Conservation (phyloP, 345 rosid species). For the Xanthoceras sorbifolium region DNA sequence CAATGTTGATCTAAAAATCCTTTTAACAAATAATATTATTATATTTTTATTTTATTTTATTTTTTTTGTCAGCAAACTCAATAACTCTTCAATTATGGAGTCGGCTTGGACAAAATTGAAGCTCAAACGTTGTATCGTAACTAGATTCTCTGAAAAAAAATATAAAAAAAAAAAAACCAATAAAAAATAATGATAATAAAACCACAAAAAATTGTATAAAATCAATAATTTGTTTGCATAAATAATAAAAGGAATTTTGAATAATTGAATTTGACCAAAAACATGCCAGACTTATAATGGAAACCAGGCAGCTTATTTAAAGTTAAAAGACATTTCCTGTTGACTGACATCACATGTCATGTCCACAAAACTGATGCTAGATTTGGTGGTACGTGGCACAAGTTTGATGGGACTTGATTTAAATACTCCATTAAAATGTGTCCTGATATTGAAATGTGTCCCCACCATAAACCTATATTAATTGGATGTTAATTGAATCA, state of each 20-base stretch:
- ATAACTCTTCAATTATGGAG: background rate
- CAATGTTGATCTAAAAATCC: too few species aligned
- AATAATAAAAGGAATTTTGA: background rate
- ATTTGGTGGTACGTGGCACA: slow-evolving; percentile 11
- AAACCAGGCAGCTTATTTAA: background rate
- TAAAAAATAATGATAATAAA: background rate
- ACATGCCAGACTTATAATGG: background rate
- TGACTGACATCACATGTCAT: slow-evolving; percentile 14
- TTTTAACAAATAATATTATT: too few species aligned
- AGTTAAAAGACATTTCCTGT: background rate
- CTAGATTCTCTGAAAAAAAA: background rate
- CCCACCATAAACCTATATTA: background rate
- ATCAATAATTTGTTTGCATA: background rate
- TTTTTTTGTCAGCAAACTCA: background rate
- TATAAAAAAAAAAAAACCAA: background rate
- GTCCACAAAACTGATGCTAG: background rate
- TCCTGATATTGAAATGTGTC: background rate
- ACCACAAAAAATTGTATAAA: background rate
- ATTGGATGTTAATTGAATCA: background rate
- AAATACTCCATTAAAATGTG: background rate
- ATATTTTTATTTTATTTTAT: background rate
- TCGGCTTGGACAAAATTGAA: background rate
- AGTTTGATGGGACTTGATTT: background rate
- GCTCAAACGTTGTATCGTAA: background rate
- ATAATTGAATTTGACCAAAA: background rate